These are phyloP conservation scores for Casuarina cunninghamiana DNA, from an alignment of 306 rosid genomes.

Conservation along the genomic window DNA sequence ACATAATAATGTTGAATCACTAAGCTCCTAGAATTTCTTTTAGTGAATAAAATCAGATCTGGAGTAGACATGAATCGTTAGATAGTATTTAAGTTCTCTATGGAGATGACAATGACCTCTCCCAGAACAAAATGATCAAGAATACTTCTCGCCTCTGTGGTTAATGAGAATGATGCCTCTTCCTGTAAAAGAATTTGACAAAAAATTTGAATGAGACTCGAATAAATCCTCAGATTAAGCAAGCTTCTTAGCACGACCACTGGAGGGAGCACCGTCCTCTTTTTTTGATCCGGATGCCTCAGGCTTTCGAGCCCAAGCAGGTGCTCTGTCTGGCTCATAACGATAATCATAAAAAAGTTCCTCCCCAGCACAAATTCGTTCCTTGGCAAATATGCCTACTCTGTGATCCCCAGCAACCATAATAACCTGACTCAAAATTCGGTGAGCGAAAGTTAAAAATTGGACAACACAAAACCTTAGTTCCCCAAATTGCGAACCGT, in stretches of 20 bases:
- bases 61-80: constrained; percentile 43
- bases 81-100: constrained; percentile 33
- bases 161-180: constrained; percentile 48
- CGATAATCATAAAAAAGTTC: constrained; percentile 98
- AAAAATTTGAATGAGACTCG: constrained; percentile 30
- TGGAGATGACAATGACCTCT: constrained; percentile 49
- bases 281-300: constrained; percentile 84
- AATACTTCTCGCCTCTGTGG: constrained; percentile 45
- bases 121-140: constrained; percentile 47
- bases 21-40: constrained; percentile 13
- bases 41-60: constrained; percentile 33
- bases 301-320: constrained; percentile 96
- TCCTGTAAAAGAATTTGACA: constrained; percentile 57
- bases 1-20: constrained; percentile 26
- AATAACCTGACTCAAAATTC: constrained; percentile 65
- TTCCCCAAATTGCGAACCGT: background rate
- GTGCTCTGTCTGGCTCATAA: constrained; percentile 96
- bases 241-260: constrained; percentile 95
- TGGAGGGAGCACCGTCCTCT: constrained; percentile 89
- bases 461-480: constrained; percentile 5
- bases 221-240: constrained; percentile 50
- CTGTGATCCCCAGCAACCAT: constrained; percentile 99
- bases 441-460: background rate
- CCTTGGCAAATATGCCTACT: constrained; percentile 98
- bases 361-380: constrained; percentile 87